A percentile compares a stretch with the other conserved stretches of the same genome.
Evolutionary conservation across 2,329 filamentous ascomycete species (phyloP).

Genomic region (Whalleya microplaca): DNA sequence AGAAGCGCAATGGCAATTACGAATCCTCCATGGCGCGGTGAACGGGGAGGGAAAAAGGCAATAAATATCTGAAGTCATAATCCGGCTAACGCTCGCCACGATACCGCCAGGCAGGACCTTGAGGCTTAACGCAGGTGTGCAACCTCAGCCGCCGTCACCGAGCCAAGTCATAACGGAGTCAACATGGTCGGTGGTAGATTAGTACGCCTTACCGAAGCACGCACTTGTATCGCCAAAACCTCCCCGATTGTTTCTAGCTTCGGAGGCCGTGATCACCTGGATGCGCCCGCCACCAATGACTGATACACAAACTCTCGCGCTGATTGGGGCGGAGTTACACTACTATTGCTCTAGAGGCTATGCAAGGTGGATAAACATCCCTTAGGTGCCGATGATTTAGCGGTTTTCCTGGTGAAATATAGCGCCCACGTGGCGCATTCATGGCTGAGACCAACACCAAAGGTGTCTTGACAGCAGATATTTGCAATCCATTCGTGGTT

Average conservation of each 20-base stretch:
- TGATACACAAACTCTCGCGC: constrained; percentile 11
- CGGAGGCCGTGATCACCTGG: neutral
- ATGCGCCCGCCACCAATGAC: constrained; percentile 6
- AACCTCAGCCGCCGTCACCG: neutral
- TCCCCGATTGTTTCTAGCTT: neutral
- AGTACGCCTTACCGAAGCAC: neutral
- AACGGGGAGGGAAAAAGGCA: neutral
- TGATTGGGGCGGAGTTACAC: constrained; percentile 13
- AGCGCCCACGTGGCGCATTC: neutral
- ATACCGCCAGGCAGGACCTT: neutral
- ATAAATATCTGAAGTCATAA: neutral
- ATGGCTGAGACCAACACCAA: neutral
- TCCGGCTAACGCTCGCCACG: neutral
- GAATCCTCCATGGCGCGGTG: too few species aligned
- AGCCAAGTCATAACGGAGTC: neutral
- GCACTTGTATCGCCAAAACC: neutral
- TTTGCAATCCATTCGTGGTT: neutral
- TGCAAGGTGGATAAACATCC: neutral
- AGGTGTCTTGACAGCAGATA: neutral
- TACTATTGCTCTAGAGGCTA: constrained; percentile 4
- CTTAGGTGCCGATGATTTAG: neutral
- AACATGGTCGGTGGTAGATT: neutral
- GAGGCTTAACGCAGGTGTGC: neutral
- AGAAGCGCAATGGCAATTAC: too few species aligned
- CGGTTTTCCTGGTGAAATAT: neutral